Conservation (phyloP, 345 rosid genomes). For the Lepidium aucheri region DNA sequence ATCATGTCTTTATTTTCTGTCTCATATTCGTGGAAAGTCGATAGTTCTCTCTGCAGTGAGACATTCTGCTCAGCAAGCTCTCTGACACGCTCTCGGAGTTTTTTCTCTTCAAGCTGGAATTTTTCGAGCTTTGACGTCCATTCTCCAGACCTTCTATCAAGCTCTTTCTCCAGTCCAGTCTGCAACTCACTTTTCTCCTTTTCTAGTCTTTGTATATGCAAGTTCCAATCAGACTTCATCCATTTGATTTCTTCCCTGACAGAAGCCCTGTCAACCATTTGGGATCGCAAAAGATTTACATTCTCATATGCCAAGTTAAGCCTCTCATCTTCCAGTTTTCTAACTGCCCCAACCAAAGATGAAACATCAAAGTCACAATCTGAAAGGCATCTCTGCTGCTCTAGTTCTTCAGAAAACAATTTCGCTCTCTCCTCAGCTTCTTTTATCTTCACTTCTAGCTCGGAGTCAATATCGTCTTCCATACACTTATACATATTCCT, state of each 20-base stretch:
- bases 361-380: slow-evolving; percentile 55
- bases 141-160: slow-evolving; percentile 91
- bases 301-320: slow-evolving; percentile 69
- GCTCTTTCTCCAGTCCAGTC: slow-evolving; percentile 78
- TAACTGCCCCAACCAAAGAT: slow-evolving; percentile 47
- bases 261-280: slow-evolving; percentile 57
- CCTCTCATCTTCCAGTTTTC: slow-evolving; percentile 57
- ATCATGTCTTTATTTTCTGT: slow-evolving; percentile 52
- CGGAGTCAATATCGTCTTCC: slow-evolving; percentile 46
- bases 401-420: slow-evolving; percentile 59
- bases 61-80: slow-evolving; percentile 98
- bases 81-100: slow-evolving; percentile 87
- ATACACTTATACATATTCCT: slow-evolving; percentile 17
- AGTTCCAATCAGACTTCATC: slow-evolving; percentile 51
- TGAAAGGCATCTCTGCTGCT: slow-evolving; percentile 48
- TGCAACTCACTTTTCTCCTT: slow-evolving; percentile 79
- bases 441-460: slow-evolving; percentile 48
- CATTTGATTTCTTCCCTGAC: slow-evolving; percentile 52
- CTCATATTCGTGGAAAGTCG: slow-evolving; percentile 63
- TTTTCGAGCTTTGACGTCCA: slow-evolving; percentile 88
- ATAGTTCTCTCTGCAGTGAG: slow-evolving; percentile 77
- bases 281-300: slow-evolving; percentile 51
- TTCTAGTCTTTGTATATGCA: slow-evolving; percentile 49
- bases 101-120: slow-evolving; percentile 74
- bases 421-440: slow-evolving; percentile 71